Conservation (phyloP, 345 rosid species). For the Eucalyptus cloeziana region DNA sequence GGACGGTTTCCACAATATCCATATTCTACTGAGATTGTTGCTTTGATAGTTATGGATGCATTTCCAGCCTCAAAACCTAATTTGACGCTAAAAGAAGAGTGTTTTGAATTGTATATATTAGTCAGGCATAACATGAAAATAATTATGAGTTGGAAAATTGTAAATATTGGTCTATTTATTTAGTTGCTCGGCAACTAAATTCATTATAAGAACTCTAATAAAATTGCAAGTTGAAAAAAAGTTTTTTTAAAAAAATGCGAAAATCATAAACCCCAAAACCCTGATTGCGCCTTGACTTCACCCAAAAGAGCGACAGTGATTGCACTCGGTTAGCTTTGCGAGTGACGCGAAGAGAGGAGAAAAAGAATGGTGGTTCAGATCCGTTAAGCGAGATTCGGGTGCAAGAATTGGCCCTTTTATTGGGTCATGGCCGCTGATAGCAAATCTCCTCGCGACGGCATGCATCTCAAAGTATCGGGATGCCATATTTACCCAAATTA, state of each 20-base stretch:
- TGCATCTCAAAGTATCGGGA: slow-evolving; percentile 73
- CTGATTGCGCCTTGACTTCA: background rate
- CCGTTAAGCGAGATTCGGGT: slow-evolving; percentile 64
- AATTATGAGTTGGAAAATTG: background rate
- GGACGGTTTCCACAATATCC: no score
- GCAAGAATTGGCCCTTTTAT: slow-evolving; percentile 64
- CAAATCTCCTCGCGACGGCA: slow-evolving; percentile 79
- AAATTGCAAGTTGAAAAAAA: background rate
- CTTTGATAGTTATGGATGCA: no score
- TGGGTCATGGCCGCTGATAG: slow-evolving; percentile 76
- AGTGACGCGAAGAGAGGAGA: background rate
- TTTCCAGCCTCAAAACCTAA: no score
- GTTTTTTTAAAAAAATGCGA: background rate
- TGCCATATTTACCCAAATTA: slow-evolving; percentile 17
- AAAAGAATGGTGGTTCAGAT: slow-evolving; percentile 57
- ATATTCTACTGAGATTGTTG: no score
- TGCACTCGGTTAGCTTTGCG: background rate
- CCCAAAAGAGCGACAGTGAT: background rate
- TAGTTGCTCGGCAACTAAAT: background rate
- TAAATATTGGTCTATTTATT: background rate
- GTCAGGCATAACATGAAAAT: background rate
- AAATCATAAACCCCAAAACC: background rate
- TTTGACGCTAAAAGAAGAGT: no score
- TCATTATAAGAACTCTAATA: background rate
- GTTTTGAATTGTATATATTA: no score